Base-by-base conservation (phyloP, 108 stramenopile genomes). In the Cyclostephanos tholiformis region DNA sequence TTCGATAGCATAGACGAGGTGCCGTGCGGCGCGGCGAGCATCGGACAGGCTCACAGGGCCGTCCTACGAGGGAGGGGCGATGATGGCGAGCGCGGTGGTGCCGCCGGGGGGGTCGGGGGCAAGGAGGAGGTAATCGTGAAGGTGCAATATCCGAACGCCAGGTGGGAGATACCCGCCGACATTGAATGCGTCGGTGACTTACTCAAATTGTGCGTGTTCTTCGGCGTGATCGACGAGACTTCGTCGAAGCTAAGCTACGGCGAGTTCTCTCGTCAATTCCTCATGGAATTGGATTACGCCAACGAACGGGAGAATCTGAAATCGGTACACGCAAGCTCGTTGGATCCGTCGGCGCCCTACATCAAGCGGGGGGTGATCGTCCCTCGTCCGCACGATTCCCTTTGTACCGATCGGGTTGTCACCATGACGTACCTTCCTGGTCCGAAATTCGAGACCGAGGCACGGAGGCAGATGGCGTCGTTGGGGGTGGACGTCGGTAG, bases 31-130 rank as follows among this genome's bases (percentile, higher is more conserved):
- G 88, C 89, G 11, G 97, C 97, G 16, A 86, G 86, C 64, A 95
- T 98, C 79, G 97, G 95, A 6, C 95, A 96, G 71, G 97, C 95
- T 0, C 97, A 97, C 82, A 73, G 77, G 38, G 97, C 96, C 6
- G 71, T 48, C 2, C 59, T 90, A 51, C 67, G 75, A 12, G 55
- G 60, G 10, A 71, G 67, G 6, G 56, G 69, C n/a, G n/a, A n/a
- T n/a, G n/a, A n/a, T n/a, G n/a, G n/a, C n/a, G n/a, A n/a, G n/a
- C n/a, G n/a, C n/a, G n/a, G n/a, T n/a, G n/a, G n/a, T n/a, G n/a
- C n/a, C n/a, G n/a, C n/a, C n/a, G n/a, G n/a, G n/a, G n/a, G n/a
- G n/a, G n/a, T n/a, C n/a, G n/a, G n/a, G n/a, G n/a, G n/a, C n/a
- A n/a, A n/a, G 38, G 80, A 84, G 61, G 70, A 80, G 8, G 97